phyloP scores from a whole-genome alignment of 805 yeast genomes.

The Lipomyces spencermartinsiae region DNA sequence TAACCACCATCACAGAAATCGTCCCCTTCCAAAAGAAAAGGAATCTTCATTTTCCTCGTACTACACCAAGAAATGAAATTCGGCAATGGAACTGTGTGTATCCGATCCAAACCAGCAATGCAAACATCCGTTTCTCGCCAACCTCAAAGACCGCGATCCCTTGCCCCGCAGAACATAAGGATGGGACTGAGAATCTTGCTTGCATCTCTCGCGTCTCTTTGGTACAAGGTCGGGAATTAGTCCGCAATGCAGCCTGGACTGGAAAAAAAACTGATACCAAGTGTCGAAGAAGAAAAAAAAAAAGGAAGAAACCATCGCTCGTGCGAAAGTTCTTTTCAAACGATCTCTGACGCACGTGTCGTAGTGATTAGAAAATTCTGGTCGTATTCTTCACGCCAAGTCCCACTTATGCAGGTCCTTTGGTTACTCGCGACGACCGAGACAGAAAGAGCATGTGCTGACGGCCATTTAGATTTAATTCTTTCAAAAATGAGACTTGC shows the following conservation, averaged over 20 bases:
- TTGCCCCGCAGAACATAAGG: not conserved
- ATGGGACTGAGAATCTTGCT: slow-evolving; percentile 3
- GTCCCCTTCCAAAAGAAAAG: not conserved
- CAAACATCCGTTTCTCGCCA: slow-evolving; percentile 3
- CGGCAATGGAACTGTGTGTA: slow-evolving; percentile 38
- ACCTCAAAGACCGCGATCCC: not conserved
- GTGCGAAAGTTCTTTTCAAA: not conserved
- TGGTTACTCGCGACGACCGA: not conserved
- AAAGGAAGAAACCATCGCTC: not conserved
- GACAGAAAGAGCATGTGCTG: too few species aligned
- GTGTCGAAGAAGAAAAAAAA: slow-evolving; percentile 21
- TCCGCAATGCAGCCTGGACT: slow-evolving; percentile 12
- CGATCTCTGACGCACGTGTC: not conserved
- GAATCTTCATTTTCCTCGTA: not conserved
- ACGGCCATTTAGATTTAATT: not conserved
- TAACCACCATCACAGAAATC: slow-evolving; percentile 35
- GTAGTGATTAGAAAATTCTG: not conserved
- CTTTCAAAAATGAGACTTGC: not conserved
- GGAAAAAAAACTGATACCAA: slow-evolving; percentile 28
- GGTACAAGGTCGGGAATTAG: slow-evolving; percentile 13
- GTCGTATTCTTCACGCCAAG: not conserved
- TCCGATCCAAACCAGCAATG: slow-evolving; percentile 8
- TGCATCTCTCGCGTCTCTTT: slow-evolving; percentile 28
- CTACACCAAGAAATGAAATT: not conserved
- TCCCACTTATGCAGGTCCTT: not conserved